Percentiles rank a stretch among this genome's conserved stretches.
Conservation (phyloP, 1,139 yeast species). For the Saccharomyces pastorianus region DNA sequence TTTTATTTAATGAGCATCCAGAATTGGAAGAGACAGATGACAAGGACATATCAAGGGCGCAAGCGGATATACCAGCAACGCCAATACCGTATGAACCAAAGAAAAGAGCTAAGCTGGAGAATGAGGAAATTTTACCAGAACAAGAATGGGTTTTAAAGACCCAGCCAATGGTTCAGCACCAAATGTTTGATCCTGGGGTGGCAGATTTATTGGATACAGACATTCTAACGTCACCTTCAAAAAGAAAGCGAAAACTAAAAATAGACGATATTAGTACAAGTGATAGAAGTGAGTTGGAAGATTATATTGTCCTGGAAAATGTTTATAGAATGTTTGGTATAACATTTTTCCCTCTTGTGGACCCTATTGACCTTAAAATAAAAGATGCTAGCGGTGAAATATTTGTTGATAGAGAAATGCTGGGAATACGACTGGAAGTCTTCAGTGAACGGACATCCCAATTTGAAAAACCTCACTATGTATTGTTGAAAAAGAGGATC, state of each 20-base stretch:
- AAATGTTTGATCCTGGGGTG: conserved; percentile 32
- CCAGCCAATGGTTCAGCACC: conserved; percentile 28
- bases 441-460: conserved; percentile 28
- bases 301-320: conserved; percentile 34
- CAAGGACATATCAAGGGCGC: background rate
- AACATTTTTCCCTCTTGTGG: conserved; percentile 40
- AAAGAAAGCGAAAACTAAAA: conserved; percentile 9
- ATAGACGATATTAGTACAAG: conserved; percentile 4
- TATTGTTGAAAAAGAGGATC: conserved; percentile 32
- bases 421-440: conserved; percentile 41
- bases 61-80: background rate
- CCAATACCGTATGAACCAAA: background rate
- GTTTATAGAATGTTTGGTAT: conserved; percentile 38
- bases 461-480: conserved; percentile 37
- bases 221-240: conserved; percentile 23
- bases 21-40: conserved; percentile 1
- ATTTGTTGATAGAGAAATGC: conserved; percentile 20
- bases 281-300: conserved; percentile 6
- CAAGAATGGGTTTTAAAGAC: conserved; percentile 19
- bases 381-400: conserved; percentile 12
- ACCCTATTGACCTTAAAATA: conserved; percentile 28
- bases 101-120: conserved; percentile 5
- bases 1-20: conserved; percentile 9
- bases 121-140: conserved; percentile 10
- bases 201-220: conserved; percentile 25